A percentile compares a stretch with the other conserved stretches of the same genome.
These are phyloP conservation scores for Huntiella moniliformis DNA, from an alignment of 2,329 filamentous ascomycete genomes.

Conservation along the genomic window DNA sequence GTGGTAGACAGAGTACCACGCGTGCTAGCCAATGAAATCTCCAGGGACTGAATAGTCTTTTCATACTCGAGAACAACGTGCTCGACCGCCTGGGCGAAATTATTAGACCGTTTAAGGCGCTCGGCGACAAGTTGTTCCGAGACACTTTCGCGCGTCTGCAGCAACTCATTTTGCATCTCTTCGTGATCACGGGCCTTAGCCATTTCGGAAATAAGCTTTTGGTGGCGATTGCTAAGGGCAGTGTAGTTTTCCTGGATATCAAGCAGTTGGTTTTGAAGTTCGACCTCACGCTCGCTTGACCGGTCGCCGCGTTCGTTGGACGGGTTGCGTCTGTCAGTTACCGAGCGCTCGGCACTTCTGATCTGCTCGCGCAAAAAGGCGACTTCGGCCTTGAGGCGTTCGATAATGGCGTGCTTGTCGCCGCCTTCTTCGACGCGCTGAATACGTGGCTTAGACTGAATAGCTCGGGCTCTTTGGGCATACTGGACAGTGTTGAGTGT, in stretches of 20 bases:
- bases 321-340: conserved; percentile 34
- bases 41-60: conserved; percentile 88
- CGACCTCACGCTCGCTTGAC: conserved; percentile 65
- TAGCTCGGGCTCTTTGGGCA: conserved; percentile 83
- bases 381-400: conserved; percentile 82
- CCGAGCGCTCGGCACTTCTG: conserved; percentile 53
- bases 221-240: conserved; percentile 76
- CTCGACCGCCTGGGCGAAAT: conserved; percentile 88
- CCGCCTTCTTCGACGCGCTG: conserved; percentile 72
- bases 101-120: conserved; percentile 81
- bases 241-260: conserved; percentile 91
- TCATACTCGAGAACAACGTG: conserved; percentile 95
- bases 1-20: conserved; percentile 64
- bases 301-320: conserved; percentile 55
- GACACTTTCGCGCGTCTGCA: conserved; percentile 30
- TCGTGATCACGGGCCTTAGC: conserved; percentile 64
- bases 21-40: conserved; percentile 79
- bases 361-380: conserved; percentile 89
- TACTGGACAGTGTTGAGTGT: conserved; percentile 96
- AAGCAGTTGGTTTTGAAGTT: conserved; percentile 82
- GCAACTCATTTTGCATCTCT: conserved; percentile 32
- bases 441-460: conserved; percentile 93
- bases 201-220: conserved; percentile 87
- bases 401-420: conserved; percentile 86
- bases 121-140: conserved; percentile 49